Conservation (phyloP, 2,329 filamentous ascomycete species). For the Lecanosticta acicola region DNA sequence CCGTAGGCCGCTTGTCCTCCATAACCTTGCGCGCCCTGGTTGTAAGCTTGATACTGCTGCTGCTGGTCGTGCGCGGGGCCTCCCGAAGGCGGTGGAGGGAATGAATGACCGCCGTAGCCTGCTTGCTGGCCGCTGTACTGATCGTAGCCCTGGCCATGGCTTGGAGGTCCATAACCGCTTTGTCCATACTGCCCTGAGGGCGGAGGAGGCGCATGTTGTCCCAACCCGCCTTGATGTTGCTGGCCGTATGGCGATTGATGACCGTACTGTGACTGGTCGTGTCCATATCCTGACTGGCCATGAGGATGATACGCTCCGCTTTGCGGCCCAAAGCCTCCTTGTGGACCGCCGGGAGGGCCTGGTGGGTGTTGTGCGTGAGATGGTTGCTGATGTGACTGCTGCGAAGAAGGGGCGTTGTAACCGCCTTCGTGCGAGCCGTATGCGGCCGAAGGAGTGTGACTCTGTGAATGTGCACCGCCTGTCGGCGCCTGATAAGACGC, state of each 20-base stretch:
- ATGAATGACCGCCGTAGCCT: constrained; percentile 17
- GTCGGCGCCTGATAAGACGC: constrained; percentile 30
- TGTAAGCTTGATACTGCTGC: constrained; percentile 20
- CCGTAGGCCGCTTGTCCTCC: constrained; percentile 19
- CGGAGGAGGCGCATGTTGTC: constrained; percentile 11
- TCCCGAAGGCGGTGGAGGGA: constrained; percentile 10
- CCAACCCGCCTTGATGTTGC: constrained; percentile 8
- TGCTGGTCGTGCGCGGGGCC: constrained; percentile 19
- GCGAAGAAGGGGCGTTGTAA: constrained; percentile 19
- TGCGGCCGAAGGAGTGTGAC: constrained; percentile 14
- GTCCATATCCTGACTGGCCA: constrained; percentile 20
- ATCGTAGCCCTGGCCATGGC: constrained; percentile 8
- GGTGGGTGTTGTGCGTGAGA: constrained; percentile 5
- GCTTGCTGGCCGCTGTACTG: constrained; percentile 13
- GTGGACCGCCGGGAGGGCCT: constrained; percentile 5
- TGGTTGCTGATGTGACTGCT: constrained; percentile 16
- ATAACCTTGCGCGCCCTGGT: constrained; percentile 15
- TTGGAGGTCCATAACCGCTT: constrained; percentile 8
- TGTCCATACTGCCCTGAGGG: neutral
- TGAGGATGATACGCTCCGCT: constrained; percentile 12
- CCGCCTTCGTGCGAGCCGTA: constrained; percentile 20
- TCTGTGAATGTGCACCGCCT: constrained; percentile 6
- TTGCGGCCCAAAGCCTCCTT: constrained; percentile 8
- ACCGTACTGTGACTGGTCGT: constrained; percentile 22
- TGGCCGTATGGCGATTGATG: constrained; percentile 14